Evolutionary conservation across 805 yeast genomes (phyloP).

Genomic region (Candida ponderosae): DNA sequence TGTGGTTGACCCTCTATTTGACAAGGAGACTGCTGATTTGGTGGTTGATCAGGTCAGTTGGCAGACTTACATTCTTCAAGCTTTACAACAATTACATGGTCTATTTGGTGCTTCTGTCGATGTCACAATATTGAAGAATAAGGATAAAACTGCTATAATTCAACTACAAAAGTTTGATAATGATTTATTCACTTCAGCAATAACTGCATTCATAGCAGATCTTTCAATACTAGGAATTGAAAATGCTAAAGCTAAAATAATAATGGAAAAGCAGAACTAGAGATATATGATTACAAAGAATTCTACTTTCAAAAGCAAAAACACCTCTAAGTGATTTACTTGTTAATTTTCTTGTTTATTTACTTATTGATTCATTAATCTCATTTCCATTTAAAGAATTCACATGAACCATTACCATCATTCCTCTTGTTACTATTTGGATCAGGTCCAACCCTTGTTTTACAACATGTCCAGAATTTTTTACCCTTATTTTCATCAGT

Average conservation of each 20-base stretch:
- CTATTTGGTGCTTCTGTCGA: constrained; percentile 32
- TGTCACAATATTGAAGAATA: constrained; percentile 19
- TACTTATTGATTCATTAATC: too few relatives aligned
- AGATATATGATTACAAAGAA: background rate
- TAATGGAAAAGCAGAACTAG: too few relatives aligned
- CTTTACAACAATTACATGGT: constrained; percentile 30
- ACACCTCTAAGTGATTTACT: background rate
- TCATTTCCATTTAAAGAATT: constrained; percentile 45
- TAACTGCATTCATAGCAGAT: constrained; percentile 23
- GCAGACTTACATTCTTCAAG: constrained; percentile 27
- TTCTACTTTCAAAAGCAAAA: background rate
- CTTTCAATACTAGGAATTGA: constrained; percentile 18
- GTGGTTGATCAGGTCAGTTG: constrained; percentile 28
- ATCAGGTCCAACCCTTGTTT: constrained; percentile 24
- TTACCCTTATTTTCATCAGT: constrained; percentile 36
- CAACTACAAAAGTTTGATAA: constrained; percentile 22
- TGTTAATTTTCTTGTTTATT: too few relatives aligned
- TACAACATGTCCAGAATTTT: constrained; percentile 47
- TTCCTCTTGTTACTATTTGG: constrained; percentile 5
- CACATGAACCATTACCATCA: constrained; percentile 34
- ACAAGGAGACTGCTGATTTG: constrained; percentile 12
- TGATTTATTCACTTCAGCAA: constrained; percentile 20
- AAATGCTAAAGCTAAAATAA: constrained; percentile 17
- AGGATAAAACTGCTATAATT: constrained; percentile 17
- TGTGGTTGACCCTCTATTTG: constrained; percentile 8